phyloP scores from a whole-genome alignment of 345 rosid genomes.

The Microcos paniculata region DNA sequence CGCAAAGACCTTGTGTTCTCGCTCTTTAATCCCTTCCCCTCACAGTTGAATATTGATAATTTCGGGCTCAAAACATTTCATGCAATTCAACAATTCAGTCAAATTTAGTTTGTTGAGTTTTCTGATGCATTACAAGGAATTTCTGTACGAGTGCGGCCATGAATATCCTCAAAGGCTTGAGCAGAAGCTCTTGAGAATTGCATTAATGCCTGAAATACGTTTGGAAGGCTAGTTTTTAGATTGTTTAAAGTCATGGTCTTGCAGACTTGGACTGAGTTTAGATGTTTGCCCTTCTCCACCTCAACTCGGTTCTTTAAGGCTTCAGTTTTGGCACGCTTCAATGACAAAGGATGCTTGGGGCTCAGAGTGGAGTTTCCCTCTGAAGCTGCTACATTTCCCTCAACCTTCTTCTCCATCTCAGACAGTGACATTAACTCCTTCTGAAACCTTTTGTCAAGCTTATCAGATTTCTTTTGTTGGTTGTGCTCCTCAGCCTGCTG shows the following conservation, averaged over 20 bases:
- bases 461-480: constrained; percentile 51
- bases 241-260: constrained; percentile 61
- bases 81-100: background rate
- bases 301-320: constrained; percentile 56
- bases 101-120: constrained; percentile 18
- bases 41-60: background rate
- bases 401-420: constrained; percentile 61
- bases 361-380: constrained; percentile 37
- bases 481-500: constrained; percentile 65
- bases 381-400: constrained; percentile 35
- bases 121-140: constrained; percentile 29
- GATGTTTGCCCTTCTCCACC: constrained; percentile 51
- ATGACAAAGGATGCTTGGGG: constrained; percentile 66
- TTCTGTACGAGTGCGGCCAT: constrained; percentile 24
- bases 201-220: constrained; percentile 63
- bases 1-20: background rate
- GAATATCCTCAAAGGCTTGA: constrained; percentile 55
- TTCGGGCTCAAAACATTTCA: background rate
- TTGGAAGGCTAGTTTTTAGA: constrained; percentile 76
- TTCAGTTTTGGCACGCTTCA: constrained; percentile 61
- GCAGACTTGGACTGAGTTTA: constrained; percentile 48
- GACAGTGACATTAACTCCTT: constrained; percentile 53
- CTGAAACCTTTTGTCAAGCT: constrained; percentile 64
- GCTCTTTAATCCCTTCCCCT: background rate
- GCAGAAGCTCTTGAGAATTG: constrained; percentile 58